Evolutionary conservation across 2,329 filamentous ascomycete genomes (phyloP).

Genomic region (Botrytis porri): DNA sequence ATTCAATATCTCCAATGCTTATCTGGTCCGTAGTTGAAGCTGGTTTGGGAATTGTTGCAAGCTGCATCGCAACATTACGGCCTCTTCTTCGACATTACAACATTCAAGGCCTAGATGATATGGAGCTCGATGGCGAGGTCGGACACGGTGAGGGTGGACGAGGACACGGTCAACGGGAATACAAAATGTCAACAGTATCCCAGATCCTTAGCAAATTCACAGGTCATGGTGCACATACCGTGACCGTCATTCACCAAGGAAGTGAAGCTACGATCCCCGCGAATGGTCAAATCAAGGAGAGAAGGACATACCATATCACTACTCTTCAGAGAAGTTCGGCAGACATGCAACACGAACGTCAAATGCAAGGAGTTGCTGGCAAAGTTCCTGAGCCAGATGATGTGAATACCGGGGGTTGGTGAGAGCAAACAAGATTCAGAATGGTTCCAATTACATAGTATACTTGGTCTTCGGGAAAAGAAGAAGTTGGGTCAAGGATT

Average conservation of each 20-base stretch:
- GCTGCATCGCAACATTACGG: conserved; percentile 15
- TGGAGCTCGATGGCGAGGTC: neutral
- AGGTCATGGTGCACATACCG: conserved; percentile 14
- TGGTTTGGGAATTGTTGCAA: conserved; percentile 15
- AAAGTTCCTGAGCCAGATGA: conserved; percentile 14
- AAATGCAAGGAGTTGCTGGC: conserved; percentile 13
- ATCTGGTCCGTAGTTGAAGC: conserved; percentile 19
- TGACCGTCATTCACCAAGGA: conserved; percentile 10
- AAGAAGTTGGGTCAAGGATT: neutral
- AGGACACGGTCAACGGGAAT: neutral
- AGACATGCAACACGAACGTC: conserved; percentile 12
- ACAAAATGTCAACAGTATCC: conserved; percentile 19
- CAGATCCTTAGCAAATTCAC: conserved; percentile 13
- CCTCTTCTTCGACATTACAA: conserved; percentile 15
- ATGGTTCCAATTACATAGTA: neutral
- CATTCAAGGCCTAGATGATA: conserved; percentile 11
- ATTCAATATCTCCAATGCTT: conserved; percentile 15
- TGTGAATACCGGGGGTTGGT: conserved; percentile 18
- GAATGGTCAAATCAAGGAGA: conserved; percentile 7
- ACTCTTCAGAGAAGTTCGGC: conserved; percentile 5
- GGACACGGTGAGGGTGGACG: neutral
- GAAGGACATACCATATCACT: conserved; percentile 1
- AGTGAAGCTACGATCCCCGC: conserved; percentile 1
- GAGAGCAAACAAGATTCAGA: neutral
- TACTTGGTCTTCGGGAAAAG: neutral